Percentiles rank a stretch among this genome's conserved stretches.
phyloP scores from a whole-genome alignment of 176 grass and related monocot species.

The Avena eriantha region DNA sequence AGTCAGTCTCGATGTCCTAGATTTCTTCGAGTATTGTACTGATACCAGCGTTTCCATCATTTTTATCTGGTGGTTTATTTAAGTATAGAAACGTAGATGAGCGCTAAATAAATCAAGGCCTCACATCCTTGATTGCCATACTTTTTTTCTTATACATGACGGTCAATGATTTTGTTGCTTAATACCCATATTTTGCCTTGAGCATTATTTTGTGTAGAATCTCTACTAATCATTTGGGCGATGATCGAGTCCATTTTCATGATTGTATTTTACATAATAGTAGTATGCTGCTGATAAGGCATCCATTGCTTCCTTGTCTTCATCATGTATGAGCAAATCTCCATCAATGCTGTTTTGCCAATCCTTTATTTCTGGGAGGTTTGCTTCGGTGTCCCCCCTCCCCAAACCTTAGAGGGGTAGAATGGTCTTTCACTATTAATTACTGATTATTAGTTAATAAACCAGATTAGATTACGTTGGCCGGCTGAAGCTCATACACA shows the following conservation, averaged over 20 bases:
- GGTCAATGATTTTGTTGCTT: slow-evolving; percentile 37
- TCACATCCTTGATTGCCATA: neutral
- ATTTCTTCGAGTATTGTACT: neutral
- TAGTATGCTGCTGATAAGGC: neutral
- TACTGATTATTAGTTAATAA: too few species aligned
- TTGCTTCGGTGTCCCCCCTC: too few species aligned
- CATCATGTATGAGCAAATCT: slow-evolving; percentile 21
- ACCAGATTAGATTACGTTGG: too few species aligned
- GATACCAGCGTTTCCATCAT: neutral
- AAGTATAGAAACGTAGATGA: too few species aligned
- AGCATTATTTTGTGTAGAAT: neutral
- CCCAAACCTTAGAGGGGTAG: too few species aligned
- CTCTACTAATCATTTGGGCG: neutral
- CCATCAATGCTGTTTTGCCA: neutral
- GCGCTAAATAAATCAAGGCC: too few species aligned
- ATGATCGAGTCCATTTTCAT: neutral
- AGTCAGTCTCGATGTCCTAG: neutral
- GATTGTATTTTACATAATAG: neutral
- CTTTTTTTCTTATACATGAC: neutral
- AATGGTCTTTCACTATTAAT: too few species aligned
- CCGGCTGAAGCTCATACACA: too few species aligned
- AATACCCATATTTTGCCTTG: neutral
- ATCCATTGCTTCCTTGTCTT: neutral
- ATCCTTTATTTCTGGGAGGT: neutral
- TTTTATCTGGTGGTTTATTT: neutral